Base-by-base conservation (phyloP, 2,329 filamentous ascomycete species). In the Phaeosphaeriaceae sp. region DNA sequence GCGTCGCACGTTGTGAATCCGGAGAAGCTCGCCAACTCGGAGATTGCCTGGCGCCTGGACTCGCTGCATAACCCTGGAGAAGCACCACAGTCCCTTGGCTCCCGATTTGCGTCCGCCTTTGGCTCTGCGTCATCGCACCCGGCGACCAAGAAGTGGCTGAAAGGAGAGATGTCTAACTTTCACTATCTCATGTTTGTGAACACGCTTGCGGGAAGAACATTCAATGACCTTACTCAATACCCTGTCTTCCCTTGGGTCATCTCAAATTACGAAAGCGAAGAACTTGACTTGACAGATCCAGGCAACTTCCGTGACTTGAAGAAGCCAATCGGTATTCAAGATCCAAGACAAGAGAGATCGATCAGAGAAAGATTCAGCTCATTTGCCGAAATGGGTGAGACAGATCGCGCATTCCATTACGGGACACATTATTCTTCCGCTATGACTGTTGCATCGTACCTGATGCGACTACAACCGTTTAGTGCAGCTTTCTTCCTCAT, bases 131-230 rank as follows among this genome's bases (percentile, higher is more conserved):
- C 89, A 0, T 89, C 88, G 72, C 92, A 92, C 58, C 90, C 92
- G 8, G 87, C 91, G 7, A 96, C 94, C 65, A 87, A 88, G 58
- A 88, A 87, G 70, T 99, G 94, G 94, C 83, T 94, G 50, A 88
- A 87, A 68, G 94, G 95, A 11, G 94, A 99, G 66, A 91, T 97
- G 41, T 97, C 93, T 12, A 99, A 99, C 72, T 99, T 99, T 65
- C 92, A 97, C 73, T 99, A 99, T 68, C 83, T 99, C 29, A 99
- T 99, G 93, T 86, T 97, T 52, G 87, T 99, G 67, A 99, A 99
- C 68, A 97, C 94, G 0, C 90, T 99, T 83, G 95, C 95, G 21
- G 94, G 94, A 2, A 83, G 94, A 43, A 97, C 94, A 0, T 99
- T 99, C 77, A 99, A 99, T 67, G 94, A 99, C 68, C 79, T 99